A percentile compares a stretch with the other conserved stretches of the same genome.
These are phyloP conservation scores for Tephrocybe sp. DNA, from an alignment of 768 basidiomycete genomes.

Conservation along the genomic window DNA sequence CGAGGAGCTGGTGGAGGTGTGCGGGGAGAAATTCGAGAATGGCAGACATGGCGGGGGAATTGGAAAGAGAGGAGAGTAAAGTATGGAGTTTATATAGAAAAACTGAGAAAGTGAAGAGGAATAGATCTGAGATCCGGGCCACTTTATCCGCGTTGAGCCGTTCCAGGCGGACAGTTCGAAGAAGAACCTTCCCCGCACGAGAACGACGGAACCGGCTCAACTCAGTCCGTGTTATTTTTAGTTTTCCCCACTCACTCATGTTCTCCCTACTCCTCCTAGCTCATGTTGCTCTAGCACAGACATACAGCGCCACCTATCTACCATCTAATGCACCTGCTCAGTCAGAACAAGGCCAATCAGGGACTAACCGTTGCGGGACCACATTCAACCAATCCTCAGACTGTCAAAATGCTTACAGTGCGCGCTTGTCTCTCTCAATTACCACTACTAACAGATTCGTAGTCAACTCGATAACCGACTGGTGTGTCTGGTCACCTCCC, in stretches of 20 bases:
- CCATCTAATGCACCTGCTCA: conserved; percentile 47
- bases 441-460: neutral
- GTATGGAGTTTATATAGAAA: neutral
- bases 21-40: conserved; percentile 1
- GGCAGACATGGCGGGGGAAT: conserved; percentile 4
- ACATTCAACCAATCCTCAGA: conserved; percentile 51
- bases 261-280: no score
- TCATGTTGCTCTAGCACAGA: no score
- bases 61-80: neutral
- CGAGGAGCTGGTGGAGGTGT: conserved; percentile 18
- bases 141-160: no score
- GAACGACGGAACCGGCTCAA: no score
- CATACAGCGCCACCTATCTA: conserved; percentile 47
- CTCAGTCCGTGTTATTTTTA: no score
- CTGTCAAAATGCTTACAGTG: conserved; percentile 70
- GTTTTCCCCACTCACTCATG: no score
- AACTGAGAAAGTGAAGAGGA: neutral
- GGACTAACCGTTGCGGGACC: conserved; percentile 67
- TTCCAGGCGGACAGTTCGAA: no score
- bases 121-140: no score
- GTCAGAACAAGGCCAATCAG: conserved; percentile 58
- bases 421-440: conserved; percentile 18
- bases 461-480: conserved; percentile 62
- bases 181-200: no score
- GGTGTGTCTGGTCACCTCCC: conserved; percentile 45